These are phyloP conservation scores for Fistulifera pelliculosa DNA, from an alignment of 108 stramenopile genomes.

Conservation along the genomic window DNA sequence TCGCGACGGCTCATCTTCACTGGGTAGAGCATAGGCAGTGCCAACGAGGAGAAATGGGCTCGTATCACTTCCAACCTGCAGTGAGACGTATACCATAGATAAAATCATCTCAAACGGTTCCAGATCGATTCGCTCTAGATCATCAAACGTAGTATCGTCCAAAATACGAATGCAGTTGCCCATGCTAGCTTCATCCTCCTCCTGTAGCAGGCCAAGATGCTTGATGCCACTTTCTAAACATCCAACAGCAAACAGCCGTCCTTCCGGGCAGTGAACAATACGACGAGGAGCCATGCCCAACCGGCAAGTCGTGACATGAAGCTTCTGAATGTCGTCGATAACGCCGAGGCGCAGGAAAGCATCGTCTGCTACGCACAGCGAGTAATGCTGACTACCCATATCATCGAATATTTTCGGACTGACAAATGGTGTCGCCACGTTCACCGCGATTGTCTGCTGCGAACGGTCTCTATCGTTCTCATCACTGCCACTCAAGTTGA, in stretches of 20 bases:
- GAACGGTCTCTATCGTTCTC: constrained; percentile 46
- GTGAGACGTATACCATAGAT: constrained; percentile 49
- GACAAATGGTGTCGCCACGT: constrained; percentile 69
- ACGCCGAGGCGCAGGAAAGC: constrained; percentile 82
- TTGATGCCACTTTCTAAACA: constrained; percentile 64
- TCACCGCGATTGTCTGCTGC: constrained; percentile 53
- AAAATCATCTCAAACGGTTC: constrained; percentile 81
- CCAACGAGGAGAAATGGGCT: constrained; percentile 79
- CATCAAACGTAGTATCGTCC: constrained; percentile 84
- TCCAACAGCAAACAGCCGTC: constrained; percentile 74
- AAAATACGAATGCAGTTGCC: constrained; percentile 84
- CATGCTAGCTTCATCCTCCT: constrained; percentile 58
- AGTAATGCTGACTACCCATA: constrained; percentile 52
- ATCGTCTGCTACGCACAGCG: constrained; percentile 90
- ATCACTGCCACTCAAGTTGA: constrained; percentile 65
- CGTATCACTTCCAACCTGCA: constrained; percentile 23
- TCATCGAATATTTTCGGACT: constrained; percentile 56
- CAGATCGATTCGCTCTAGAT: constrained; percentile 67
- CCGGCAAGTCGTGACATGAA: constrained; percentile 90
- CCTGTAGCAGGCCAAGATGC: constrained; percentile 29
- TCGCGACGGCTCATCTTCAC: constrained; percentile 89
- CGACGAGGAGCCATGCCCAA: constrained; percentile 89
- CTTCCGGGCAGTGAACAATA: constrained; percentile 75
- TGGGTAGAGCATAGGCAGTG: constrained; percentile 81
- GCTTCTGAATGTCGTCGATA: constrained; percentile 97